Conservation (phyloP, 1,284 basidiomycete genomes). For the Boletus semigastroideus region DNA sequence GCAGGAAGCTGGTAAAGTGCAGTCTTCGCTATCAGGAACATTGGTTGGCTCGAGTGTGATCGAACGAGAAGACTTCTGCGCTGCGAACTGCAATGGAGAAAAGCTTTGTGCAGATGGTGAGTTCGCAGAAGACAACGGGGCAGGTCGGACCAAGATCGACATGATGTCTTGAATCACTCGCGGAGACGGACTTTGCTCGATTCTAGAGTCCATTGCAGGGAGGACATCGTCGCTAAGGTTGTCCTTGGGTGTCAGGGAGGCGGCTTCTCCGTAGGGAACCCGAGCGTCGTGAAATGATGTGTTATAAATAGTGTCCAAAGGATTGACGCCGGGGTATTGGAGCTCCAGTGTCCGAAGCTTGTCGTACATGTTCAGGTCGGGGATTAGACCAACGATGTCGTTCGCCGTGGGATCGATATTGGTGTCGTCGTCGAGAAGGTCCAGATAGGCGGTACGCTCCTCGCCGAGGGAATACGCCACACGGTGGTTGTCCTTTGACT, state of each 20-base stretch:
- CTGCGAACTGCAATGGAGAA: slow-evolving; percentile 5
- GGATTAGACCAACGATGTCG: slow-evolving; percentile 37
- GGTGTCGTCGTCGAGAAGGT: slow-evolving; percentile 12
- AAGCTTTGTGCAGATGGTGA: background rate
- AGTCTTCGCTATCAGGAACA: background rate
- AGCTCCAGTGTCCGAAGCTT: slow-evolving; percentile 25
- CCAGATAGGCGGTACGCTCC: background rate
- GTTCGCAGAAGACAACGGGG: slow-evolving; percentile 7
- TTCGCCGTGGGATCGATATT: slow-evolving; percentile 14
- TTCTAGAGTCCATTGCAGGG: background rate
- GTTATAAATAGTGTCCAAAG: slow-evolving; percentile 42
- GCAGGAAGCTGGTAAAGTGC: background rate
- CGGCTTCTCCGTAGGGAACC: background rate
- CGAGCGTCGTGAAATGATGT: slow-evolving; percentile 9
- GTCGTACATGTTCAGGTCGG: slow-evolving; percentile 46
- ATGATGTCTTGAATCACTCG: slow-evolving; percentile 35
- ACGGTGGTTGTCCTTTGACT: background rate
- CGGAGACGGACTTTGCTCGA: slow-evolving; percentile 25
- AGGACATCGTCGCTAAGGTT: slow-evolving; percentile 2
- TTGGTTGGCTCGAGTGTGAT: slow-evolving; percentile 1
- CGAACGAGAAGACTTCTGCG: background rate
- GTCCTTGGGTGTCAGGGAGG: background rate
- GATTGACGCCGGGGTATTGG: slow-evolving; percentile 41
- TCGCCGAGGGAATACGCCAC: background rate
- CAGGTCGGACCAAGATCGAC: slow-evolving; percentile 29